Base-by-base conservation (phyloP, 345 rosid genomes). In the Tarenaya hassleriana region DNA sequence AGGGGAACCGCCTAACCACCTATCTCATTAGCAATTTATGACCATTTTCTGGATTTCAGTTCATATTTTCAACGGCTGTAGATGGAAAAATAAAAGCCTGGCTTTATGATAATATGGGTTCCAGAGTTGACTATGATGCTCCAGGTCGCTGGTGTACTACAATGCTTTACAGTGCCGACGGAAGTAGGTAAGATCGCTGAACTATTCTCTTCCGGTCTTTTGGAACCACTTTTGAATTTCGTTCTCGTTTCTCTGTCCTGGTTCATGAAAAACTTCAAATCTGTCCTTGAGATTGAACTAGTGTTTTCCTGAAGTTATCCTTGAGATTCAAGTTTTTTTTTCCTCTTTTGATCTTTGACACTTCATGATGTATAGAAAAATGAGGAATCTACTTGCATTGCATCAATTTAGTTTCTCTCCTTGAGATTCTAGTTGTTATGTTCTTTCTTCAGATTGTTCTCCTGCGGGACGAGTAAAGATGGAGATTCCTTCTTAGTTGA, bases 31-130 rank as follows among this genome's bases (percentile, higher is more conserved):
- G 41, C 15, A 8, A 10, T 11, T 46, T 18, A 41, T 1, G 17
- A 15, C 34, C 19, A 29, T 41, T 10, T 56, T 20, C n/a, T 64
- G 58, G 53, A 37, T 58, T 61, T 72, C 77, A 88, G 96, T 88
- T 80, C 66, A 73, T 88, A 55, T 84, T 84, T 66, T 82, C 94
- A 31, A 84, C 90, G 41, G 84, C 87, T 56, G 56, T 70, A 31
- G 86, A 88, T 75, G 96, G 96, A 56, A 88, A 84, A 63, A 84
- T 88, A 60, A 88, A 88, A 72, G 90, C 84, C 12, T 88, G 96
- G 94, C 78, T 84, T 10, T 88, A 84, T 75, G 94, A 88, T 67
- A 77, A 75, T 66, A 1, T 72, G 76, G 90, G 90, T 41, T 74
- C 96, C 37, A 76, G 90, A 70, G 88, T 88, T 59, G 88, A 84